These are phyloP conservation scores for Paulownia fortunei DNA, from an alignment of 257 asterid genomes.

Conservation along the genomic window DNA sequence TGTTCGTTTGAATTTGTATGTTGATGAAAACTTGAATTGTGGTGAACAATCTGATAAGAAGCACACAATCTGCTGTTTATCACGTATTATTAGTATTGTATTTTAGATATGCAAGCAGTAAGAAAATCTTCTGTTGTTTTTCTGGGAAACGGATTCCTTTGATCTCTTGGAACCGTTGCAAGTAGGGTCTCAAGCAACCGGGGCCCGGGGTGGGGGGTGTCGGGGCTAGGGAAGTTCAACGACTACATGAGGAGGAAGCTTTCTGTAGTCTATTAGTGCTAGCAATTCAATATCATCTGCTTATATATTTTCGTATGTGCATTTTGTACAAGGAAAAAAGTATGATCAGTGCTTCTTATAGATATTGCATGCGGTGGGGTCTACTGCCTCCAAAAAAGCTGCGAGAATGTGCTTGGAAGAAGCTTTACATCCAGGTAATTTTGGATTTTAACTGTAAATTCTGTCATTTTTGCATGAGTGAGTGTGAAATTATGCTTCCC, in stretches of 20 bases:
- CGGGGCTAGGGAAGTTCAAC: not conserved
- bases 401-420: constrained; percentile 97
- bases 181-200: too few species aligned
- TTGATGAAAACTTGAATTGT: not conserved
- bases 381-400: constrained; percentile 70
- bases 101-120: not conserved
- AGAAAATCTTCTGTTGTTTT: too few species aligned
- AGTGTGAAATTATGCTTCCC: not conserved
- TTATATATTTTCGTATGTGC: not conserved
- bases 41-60: not conserved
- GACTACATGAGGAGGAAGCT: not conserved
- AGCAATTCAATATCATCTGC: constrained; percentile 9
- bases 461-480: constrained; percentile 1
- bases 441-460: not conserved
- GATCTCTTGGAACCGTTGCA: too few species aligned
- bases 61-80: not conserved
- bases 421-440: constrained; percentile 54
- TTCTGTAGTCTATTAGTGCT: not conserved
- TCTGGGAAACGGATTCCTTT: too few species aligned
- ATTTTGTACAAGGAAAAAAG: not conserved
- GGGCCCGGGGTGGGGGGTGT: too few species aligned
- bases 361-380: constrained; percentile 94
- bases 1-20: not conserved
- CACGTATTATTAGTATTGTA: not conserved
- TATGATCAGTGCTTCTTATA: constrained; percentile 32